Evolutionary conservation across 139 green algal genomes (phyloP).

Genomic region (Dunaliella primolecta): DNA sequence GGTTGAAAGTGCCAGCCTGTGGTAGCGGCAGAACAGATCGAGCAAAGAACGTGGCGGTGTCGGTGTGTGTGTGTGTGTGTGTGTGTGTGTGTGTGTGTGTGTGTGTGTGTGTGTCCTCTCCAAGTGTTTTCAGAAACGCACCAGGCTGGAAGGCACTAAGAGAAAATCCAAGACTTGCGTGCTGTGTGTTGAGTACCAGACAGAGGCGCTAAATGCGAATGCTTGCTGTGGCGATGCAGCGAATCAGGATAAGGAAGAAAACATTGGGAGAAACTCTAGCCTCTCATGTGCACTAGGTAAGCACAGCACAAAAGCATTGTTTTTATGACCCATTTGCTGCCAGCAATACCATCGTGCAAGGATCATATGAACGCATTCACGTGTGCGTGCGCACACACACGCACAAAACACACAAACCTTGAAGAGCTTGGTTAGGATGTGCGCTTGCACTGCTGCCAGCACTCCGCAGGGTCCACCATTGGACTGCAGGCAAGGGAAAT

Average conservation of each 20-base stretch:
- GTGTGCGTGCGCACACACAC: neutral
- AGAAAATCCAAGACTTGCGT: constrained; percentile 15
- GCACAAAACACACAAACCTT: neutral
- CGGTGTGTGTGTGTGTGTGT: neutral
- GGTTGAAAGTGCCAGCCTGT: constrained; percentile 7
- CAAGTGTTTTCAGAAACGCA: neutral
- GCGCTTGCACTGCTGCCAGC: constrained; percentile 49
- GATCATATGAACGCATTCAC: no score
- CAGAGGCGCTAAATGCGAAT: no score
- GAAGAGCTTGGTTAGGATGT: constrained; percentile 35
- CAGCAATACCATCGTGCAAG: no score
- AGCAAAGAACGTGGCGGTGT: neutral
- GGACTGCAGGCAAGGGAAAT: no score
- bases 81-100: neutral
- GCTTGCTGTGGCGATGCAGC: no score
- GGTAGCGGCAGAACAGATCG: neutral
- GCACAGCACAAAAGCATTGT: no score
- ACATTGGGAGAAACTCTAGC: no score
- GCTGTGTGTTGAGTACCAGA: neutral
- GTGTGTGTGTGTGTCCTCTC: neutral
- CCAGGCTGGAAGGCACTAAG: neutral
- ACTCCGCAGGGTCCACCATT: constrained; percentile 55
- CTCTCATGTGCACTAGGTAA: no score
- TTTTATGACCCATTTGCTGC: no score
- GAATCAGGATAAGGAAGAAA: no score